These are phyloP conservation scores for Phaffia tasmanica DNA, from an alignment of 768 basidiomycete species.

Conservation along the genomic window DNA sequence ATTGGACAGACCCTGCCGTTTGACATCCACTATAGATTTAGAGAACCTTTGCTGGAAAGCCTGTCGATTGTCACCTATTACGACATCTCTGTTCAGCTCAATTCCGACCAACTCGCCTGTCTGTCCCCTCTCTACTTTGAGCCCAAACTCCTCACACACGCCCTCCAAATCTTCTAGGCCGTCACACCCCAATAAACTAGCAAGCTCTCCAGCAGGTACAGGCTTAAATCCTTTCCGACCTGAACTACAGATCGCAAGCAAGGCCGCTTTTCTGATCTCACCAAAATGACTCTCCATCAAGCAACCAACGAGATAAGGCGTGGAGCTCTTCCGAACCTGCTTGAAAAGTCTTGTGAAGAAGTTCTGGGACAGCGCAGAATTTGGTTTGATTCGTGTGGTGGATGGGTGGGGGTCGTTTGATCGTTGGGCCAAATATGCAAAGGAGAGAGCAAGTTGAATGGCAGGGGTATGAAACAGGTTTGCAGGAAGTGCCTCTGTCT, in stretches of 20 bases:
- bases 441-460: slow-evolving; percentile 68
- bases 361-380: slow-evolving; percentile 50
- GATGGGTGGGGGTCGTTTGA: slow-evolving; percentile 35
- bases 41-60: slow-evolving; percentile 16
- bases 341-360: slow-evolving; percentile 56
- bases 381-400: slow-evolving; percentile 40
- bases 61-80: slow-evolving; percentile 16
- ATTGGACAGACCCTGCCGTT: slow-evolving; percentile 11
- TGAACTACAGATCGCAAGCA: slow-evolving; percentile 46
- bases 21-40: slow-evolving; percentile 14
- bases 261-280: slow-evolving; percentile 38
- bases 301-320: slow-evolving; percentile 82
- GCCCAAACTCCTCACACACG: slow-evolving; percentile 33
- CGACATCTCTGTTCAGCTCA: slow-evolving; percentile 14
- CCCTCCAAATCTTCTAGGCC: slow-evolving; percentile 33
- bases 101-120: slow-evolving; percentile 29
- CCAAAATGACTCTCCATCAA: slow-evolving; percentile 78
- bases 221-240: slow-evolving; percentile 47
- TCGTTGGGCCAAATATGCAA: slow-evolving; percentile 67
- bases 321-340: slow-evolving; percentile 53
- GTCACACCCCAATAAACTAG: slow-evolving; percentile 38
- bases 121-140: slow-evolving; percentile 30
- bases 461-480: slow-evolving; percentile 60
- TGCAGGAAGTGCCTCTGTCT: slow-evolving; percentile 40
- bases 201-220: slow-evolving; percentile 34